Evolutionary conservation across 495 filamentous ascomycete genomes (phyloP).

Genomic region (Penicillium paradoxum): DNA sequence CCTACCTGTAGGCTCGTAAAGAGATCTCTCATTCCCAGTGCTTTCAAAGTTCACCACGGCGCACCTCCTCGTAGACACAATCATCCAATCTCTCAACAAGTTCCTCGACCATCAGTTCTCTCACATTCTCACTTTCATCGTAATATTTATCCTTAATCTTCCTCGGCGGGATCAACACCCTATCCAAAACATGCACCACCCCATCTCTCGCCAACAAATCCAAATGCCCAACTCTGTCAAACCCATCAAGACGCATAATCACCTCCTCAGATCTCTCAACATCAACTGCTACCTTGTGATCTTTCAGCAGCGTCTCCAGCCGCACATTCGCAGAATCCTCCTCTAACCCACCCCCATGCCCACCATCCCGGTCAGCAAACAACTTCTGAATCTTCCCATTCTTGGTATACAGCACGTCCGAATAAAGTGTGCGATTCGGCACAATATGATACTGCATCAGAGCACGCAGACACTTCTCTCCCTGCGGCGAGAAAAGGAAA

Average conservation of each 20-base stretch:
- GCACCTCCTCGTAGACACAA: slow-evolving; percentile 26
- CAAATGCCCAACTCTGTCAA: slow-evolving; percentile 50
- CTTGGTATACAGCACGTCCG: slow-evolving; percentile 50
- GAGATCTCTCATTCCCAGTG: too few species aligned
- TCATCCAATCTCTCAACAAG: slow-evolving; percentile 53
- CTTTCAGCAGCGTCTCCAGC: slow-evolving; percentile 60
- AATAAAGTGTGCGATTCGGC: slow-evolving; percentile 70
- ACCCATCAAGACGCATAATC: slow-evolving; percentile 67
- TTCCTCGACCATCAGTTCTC: slow-evolving; percentile 56
- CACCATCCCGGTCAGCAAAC: slow-evolving; percentile 1
- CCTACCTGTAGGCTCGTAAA: neutral
- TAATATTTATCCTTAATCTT: slow-evolving; percentile 33
- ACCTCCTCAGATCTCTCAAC: slow-evolving; percentile 58
- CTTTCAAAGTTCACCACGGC: slow-evolving; percentile 12
- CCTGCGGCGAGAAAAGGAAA: slow-evolving; percentile 71
- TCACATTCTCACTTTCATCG: slow-evolving; percentile 35
- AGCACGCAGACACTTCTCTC: slow-evolving; percentile 64
- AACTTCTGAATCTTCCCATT: slow-evolving; percentile 16
- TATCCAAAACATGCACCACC: slow-evolving; percentile 65
- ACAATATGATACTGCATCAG: slow-evolving; percentile 77
- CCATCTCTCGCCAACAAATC: slow-evolving; percentile 71
- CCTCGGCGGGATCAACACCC: slow-evolving; percentile 70
- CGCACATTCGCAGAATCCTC: slow-evolving; percentile 49
- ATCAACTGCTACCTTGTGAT: slow-evolving; percentile 58
- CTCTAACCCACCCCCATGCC: slow-evolving; percentile 21